Base-by-base conservation (phyloP, 2,329 filamentous ascomycete genomes). In the Colletotrichum brevisporum region DNA sequence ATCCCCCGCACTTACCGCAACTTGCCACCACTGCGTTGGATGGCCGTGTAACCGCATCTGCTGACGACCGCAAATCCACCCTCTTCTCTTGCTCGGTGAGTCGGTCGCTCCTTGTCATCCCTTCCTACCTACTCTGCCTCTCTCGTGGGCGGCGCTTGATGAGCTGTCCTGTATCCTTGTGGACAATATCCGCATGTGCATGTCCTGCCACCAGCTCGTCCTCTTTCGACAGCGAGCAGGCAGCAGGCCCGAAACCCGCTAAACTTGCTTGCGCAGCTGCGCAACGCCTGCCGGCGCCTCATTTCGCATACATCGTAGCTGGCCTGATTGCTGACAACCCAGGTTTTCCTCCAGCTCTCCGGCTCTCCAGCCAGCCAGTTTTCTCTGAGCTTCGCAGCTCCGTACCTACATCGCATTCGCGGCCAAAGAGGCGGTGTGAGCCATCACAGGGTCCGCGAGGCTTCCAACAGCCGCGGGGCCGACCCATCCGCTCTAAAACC, bases 401-500 rank as follows among this genome's bases (percentile, higher is more conserved):
- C 45, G 16, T 9, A n/a, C 18, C 24, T 24, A n/a, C 18, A 31
- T 24, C 27, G 12, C 24, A 51, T 27, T 12, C 43, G 15, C 50
- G 5, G 45, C 36, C 5, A 57, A 57, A 63, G 31, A 69, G 45
- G 66, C 66, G 66, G 66, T 66, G 66, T 69, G 55, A 52, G 31
- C 24, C 21, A 51, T 15, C 27, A 21, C 55, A 24, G 31, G 51
- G 43, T 60, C 56, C 36, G 36, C 54, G 50, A 55, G 45, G 43
- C 66, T 45, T 59, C 56, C 43, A 18, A 27, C 43, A 56, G 36
- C 55, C 36, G 54, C 55, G 24, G 55, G 52, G 60, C 62, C 54
- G 26, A 55, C 26, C n/a, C 55, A 50, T 43, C 21, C 39, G 41
- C 26, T 18, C 24, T 9, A 31, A 54, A 26, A 47, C 21, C 26